phyloP scores from a whole-genome alignment of 257 asterid genomes.

The Rubia yunnanensis region DNA sequence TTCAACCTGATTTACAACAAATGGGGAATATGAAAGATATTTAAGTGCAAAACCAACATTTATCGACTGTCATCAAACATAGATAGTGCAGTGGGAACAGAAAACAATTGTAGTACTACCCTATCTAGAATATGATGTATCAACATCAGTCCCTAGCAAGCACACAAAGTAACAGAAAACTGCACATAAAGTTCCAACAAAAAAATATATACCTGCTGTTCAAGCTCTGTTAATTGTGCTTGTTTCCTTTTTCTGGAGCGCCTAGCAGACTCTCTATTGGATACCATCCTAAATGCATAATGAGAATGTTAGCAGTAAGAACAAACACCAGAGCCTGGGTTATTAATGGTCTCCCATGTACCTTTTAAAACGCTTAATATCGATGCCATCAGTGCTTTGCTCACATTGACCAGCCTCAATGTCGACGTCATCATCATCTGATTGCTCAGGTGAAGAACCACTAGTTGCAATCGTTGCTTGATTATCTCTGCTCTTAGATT shows the following conservation, averaged over 20 bases:
- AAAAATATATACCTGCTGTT: slow-evolving; percentile 43
- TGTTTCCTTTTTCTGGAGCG: slow-evolving; percentile 84
- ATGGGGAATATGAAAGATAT: background rate
- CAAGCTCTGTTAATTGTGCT: slow-evolving; percentile 67
- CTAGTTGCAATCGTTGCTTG: slow-evolving; percentile 46
- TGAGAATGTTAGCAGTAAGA: background rate
- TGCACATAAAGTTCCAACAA: background rate
- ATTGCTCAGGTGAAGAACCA: slow-evolving; percentile 64
- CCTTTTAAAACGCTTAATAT: slow-evolving; percentile 57
- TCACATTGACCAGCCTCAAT: slow-evolving; percentile 63
- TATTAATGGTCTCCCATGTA: slow-evolving; percentile 4
- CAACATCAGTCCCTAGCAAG: background rate
- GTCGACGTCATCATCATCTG: slow-evolving; percentile 67
- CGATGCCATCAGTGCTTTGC: slow-evolving; percentile 41
- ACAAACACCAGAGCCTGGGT: background rate
- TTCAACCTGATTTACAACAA: slow-evolving; percentile 42
- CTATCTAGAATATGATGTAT: background rate
- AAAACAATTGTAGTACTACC: background rate
- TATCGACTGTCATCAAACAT: background rate
- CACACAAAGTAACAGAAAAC: background rate
- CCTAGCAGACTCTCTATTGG: slow-evolving; percentile 79
- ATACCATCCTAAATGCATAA: slow-evolving; percentile 50
- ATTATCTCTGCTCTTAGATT: slow-evolving; percentile 32
- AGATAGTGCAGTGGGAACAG: background rate
- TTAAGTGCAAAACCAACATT: background rate